Evolutionary conservation across 306 rosid species (phyloP), one percentile per base, ranked within the genome.

Genomic region (Carpinus fangiana): DNA sequence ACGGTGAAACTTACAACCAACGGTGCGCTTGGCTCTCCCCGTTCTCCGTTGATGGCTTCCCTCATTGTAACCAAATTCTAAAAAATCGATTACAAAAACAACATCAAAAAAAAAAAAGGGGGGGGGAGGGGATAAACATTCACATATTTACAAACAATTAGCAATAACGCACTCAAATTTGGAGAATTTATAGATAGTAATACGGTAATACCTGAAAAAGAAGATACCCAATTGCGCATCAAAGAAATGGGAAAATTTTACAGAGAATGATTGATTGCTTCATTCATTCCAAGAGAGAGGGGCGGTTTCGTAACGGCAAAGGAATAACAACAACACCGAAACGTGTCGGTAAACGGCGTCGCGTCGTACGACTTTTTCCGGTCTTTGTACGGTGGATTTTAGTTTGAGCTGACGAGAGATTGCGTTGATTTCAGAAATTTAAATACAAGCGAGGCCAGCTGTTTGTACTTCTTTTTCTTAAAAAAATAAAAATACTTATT

Each of bases 1-100:
- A n/a, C 43, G 4, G 31, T 20, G 13, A 67, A n/a, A 79, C 74
- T 83, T 72, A 91, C 98, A 79, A 74, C 12, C 53, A 89, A 80
- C 71, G 91, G 90, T 34, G 85, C 51, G 45, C 78, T 59, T 7
- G 86, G 72, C 72, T 84, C 88, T 47, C 76, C 85, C 43, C 68
- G 73, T 18, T 54, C 45, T 50, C 73, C 4, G 41, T 61, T 81
- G 43, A 55, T 72, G 12, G 72, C 70, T 67, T 77, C 82, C 86
- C 34, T 78, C 72, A 79, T 75, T 78, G 65, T 79, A 56, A 47
- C 67, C 46, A 59, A 20, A 56, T 72, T 79, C 81, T 81, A 82
- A 57, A 23, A 62, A 74, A 38, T 45, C 21, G 45, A 55, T 10
- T 48, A 36, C 71, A 43, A 46, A 21, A 47, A 45, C 34, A 23